These are phyloP conservation scores for Rosellinia necatrix DNA, from an alignment of 2,329 filamentous ascomycete genomes.

Conservation along the genomic window DNA sequence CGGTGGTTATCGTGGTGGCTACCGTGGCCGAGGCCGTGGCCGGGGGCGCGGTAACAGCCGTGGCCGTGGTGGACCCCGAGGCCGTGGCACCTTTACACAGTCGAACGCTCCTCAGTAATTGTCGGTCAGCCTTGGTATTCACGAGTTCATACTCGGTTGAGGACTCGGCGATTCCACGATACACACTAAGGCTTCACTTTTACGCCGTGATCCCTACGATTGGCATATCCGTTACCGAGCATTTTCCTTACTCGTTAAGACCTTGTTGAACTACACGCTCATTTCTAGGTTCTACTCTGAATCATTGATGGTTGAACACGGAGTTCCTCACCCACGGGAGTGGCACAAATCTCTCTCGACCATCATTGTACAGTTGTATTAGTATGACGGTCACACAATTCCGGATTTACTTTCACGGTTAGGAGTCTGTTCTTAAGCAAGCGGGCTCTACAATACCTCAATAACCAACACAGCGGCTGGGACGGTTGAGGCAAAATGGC, in stretches of 20 bases:
- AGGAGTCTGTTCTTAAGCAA: slow-evolving; percentile 34
- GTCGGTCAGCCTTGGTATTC: background rate
- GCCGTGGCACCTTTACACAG: slow-evolving; percentile 38
- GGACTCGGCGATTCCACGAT: background rate
- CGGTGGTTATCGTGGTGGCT: slow-evolving; percentile 73
- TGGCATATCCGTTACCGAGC: background rate
- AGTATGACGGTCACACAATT: slow-evolving; percentile 33
- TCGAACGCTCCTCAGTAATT: slow-evolving; percentile 32
- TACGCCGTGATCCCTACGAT: background rate
- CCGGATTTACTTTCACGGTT: slow-evolving; percentile 30
- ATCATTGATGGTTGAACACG: background rate
- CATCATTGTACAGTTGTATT: slow-evolving; percentile 33
- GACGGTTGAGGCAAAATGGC: slow-evolving; percentile 36
- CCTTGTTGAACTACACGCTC: background rate
- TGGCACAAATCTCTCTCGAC: slow-evolving; percentile 2
- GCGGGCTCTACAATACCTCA: slow-evolving; percentile 35
- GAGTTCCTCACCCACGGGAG: background rate
- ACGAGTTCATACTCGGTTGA: background rate
- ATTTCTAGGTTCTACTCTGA: background rate
- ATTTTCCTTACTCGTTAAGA: background rate
- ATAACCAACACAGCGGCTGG: slow-evolving; percentile 28
- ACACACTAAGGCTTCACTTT: background rate
- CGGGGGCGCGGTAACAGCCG: slow-evolving; percentile 58
- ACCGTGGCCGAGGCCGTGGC: slow-evolving; percentile 78
- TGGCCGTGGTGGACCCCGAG: slow-evolving; percentile 48